A percentile compares a stretch with the other conserved stretches of the same genome.
Conservation (phyloP, 2,329 filamentous ascomycete species). For the Aureobasidium sp. region DNA sequence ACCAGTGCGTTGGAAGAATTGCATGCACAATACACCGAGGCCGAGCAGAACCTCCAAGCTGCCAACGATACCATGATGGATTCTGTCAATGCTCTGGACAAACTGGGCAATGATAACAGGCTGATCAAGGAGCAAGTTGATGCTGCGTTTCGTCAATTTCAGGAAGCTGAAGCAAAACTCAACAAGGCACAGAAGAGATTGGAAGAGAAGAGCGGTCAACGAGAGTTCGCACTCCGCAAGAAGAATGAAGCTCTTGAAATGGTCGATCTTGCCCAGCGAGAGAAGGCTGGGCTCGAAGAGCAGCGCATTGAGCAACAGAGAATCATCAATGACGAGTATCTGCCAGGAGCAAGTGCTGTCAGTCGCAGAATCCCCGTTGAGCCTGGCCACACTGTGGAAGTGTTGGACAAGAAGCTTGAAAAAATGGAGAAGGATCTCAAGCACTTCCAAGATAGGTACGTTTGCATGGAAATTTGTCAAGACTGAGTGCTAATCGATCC, state of each 20-base stretch:
- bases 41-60: slow-evolving; percentile 40
- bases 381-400: slow-evolving; percentile 27
- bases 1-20: slow-evolving; percentile 49
- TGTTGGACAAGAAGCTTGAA: slow-evolving; percentile 28
- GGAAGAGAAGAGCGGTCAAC: slow-evolving; percentile 27
- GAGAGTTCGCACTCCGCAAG: slow-evolving; percentile 31
- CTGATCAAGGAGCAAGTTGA: slow-evolving; percentile 30
- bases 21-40: slow-evolving; percentile 49
- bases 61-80: slow-evolving; percentile 44
- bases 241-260: slow-evolving; percentile 38
- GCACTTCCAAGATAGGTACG: slow-evolving; percentile 6
- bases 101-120: slow-evolving; percentile 32
- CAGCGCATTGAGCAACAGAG: slow-evolving; percentile 26
- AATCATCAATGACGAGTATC: slow-evolving; percentile 25
- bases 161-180: slow-evolving; percentile 22
- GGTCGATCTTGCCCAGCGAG: slow-evolving; percentile 30
- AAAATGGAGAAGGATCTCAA: slow-evolving; percentile 22
- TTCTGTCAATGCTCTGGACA: slow-evolving; percentile 38
- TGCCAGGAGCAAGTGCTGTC: slow-evolving; percentile 21
- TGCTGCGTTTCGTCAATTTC: slow-evolving; percentile 24
- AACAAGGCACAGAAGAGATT: slow-evolving; percentile 29
- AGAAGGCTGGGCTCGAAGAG: slow-evolving; percentile 26
- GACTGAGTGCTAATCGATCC: not conserved
- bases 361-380: slow-evolving; percentile 25
- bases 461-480: not conserved